phyloP scores from a whole-genome alignment of 2,329 filamentous ascomycete genomes.

The Monosporascus sp. region DNA sequence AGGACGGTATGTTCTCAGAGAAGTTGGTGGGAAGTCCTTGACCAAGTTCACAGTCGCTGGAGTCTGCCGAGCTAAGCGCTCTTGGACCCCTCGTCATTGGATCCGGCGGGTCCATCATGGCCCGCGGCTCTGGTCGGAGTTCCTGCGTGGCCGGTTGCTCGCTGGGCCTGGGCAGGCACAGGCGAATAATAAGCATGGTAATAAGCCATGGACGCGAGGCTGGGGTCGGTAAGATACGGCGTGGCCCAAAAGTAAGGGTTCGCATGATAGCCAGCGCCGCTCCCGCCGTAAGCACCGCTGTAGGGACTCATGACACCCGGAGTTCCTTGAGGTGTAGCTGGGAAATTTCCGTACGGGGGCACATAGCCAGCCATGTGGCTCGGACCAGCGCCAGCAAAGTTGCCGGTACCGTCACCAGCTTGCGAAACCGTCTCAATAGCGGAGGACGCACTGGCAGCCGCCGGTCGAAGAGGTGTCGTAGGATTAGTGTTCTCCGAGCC shows the following conservation, averaged over 20 bases:
- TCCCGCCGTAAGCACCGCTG: not conserved
- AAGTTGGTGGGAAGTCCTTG: not conserved
- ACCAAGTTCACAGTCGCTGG: not conserved
- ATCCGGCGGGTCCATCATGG: not conserved
- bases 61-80: not conserved
- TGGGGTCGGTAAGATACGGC: conserved; percentile 21
- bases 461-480: not conserved
- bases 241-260: conserved; percentile 16
- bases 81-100: not conserved
- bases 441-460: not conserved
- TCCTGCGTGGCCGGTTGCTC: not conserved
- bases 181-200: conserved; percentile 6
- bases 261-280: conserved; percentile 10
- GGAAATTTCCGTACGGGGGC: conserved; percentile 5
- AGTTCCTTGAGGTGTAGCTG: conserved; percentile 10
- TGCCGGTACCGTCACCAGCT: not conserved
- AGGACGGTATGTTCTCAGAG: not conserved
- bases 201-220: conserved; percentile 5
- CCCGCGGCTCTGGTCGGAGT: not conserved
- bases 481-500: not conserved
- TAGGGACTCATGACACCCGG: conserved; percentile 13
- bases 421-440: conserved; percentile 1
- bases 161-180: not conserved
- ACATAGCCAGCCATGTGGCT: conserved; percentile 2
- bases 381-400: not conserved